phyloP scores from a whole-genome alignment of 805 yeast genomes.

The Pichia exigua region DNA sequence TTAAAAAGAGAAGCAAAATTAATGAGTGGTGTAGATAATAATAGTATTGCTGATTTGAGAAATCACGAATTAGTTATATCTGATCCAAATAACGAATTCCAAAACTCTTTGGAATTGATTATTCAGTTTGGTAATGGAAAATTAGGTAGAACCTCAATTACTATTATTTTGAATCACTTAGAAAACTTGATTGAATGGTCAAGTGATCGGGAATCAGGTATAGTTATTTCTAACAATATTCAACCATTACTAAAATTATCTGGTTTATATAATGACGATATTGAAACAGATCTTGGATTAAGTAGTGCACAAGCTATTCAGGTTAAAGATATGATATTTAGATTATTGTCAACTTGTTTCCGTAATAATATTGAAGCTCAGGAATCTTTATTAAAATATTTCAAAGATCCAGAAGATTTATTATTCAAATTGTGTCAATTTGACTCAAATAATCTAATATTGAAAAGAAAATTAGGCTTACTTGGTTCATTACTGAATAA shows the following conservation, averaged over 20 bases:
- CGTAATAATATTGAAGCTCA: conserved; percentile 57
- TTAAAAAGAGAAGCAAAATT: conserved; percentile 63
- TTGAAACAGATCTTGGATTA: conserved; percentile 4
- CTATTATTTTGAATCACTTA: conserved; percentile 18
- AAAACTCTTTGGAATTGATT: conserved; percentile 3
- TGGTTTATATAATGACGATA: conserved; percentile 19
- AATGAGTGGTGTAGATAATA: conserved; percentile 14
- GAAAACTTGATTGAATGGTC: conserved; percentile 49
- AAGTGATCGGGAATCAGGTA: conserved; percentile 61
- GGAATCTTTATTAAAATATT: conserved; percentile 11
- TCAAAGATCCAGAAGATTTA: conserved; percentile 15
- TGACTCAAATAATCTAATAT: conserved; percentile 6
- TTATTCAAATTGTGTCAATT: conserved; percentile 13
- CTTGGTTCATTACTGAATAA: conserved; percentile 38
- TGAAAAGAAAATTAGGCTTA: conserved; percentile 42
- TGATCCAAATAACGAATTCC: conserved; percentile 1
- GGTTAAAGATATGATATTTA: conserved; percentile 45
- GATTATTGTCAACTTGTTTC: conserved; percentile 58
- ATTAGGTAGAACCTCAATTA: background rate
- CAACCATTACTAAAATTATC: conserved; percentile 25
- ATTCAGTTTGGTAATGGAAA: background rate
- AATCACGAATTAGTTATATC: conserved; percentile 10
- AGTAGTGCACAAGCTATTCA: conserved; percentile 9
- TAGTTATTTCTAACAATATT: conserved; percentile 33
- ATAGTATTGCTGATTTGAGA: background rate